These are phyloP conservation scores for Clonostachys solani DNA, from an alignment of 2,329 filamentous ascomycete genomes.

Conservation along the genomic window DNA sequence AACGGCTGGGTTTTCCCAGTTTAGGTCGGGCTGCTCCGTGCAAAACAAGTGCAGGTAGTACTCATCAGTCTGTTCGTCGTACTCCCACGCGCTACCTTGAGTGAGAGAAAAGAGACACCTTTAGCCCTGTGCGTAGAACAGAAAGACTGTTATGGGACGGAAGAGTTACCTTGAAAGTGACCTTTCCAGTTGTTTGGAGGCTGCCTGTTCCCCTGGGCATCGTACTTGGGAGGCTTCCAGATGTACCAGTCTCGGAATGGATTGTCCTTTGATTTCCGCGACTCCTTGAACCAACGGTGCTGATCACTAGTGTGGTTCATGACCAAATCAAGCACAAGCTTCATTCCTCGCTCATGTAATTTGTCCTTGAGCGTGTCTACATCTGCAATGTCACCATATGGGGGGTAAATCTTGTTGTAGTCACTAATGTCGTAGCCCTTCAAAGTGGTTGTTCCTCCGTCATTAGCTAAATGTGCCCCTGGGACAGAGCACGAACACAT, in stretches of 20 bases:
- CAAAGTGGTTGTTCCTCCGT: not conserved
- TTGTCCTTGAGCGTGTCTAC: conserved; percentile 59
- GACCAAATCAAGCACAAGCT: conserved; percentile 68
- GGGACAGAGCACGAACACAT: conserved; percentile 2
- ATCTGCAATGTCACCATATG: conserved; percentile 64
- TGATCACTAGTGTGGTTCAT: conserved; percentile 65
- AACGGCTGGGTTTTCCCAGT: conserved; percentile 68
- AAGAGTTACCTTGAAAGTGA: conserved; percentile 27
- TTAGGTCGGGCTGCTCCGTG: conserved; percentile 69
- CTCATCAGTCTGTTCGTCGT: conserved; percentile 41
- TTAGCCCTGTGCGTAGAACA: too few relatives aligned
- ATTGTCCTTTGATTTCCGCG: conserved; percentile 46
- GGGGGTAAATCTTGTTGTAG: conserved; percentile 61
- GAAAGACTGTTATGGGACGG: too few relatives aligned
- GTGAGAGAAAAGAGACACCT: not conserved
- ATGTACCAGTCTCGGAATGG: conserved; percentile 60
- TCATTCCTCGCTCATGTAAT: conserved; percentile 60
- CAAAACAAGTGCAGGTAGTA: conserved; percentile 67
- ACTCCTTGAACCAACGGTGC: conserved; percentile 55
- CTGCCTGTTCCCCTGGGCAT: conserved; percentile 49
- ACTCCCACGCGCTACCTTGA: conserved; percentile 41
- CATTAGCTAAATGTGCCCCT: not conserved
- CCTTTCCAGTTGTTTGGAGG: conserved; percentile 57
- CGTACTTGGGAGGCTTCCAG: conserved; percentile 56
- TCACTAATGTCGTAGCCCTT: conserved; percentile 67